Evolutionary conservation across 2,329 filamentous ascomycete genomes (phyloP).

Genomic region (Xylariaceae sp.): DNA sequence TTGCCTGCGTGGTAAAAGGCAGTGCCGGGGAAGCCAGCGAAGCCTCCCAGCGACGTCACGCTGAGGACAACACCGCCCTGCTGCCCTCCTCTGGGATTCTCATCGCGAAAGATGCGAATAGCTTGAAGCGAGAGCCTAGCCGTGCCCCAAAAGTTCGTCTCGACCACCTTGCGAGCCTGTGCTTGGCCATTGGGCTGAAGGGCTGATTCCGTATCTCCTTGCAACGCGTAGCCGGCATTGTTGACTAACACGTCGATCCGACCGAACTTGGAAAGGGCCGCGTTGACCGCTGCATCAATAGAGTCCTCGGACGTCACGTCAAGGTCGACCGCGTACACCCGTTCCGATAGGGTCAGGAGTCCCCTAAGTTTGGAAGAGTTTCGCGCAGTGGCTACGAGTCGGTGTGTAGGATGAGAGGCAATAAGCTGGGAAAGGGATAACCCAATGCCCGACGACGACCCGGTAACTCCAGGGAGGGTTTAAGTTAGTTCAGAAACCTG

Average conservation of each 20-base stretch:
- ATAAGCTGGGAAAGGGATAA: slow-evolving; percentile 29
- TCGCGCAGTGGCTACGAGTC: slow-evolving; percentile 40
- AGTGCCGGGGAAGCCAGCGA: slow-evolving; percentile 38
- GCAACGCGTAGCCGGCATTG: slow-evolving; percentile 37
- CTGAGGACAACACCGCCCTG: slow-evolving; percentile 57
- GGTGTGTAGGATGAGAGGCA: slow-evolving; percentile 24
- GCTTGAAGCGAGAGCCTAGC: slow-evolving; percentile 43
- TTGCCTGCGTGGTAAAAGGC: slow-evolving; percentile 47
- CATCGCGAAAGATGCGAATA: slow-evolving; percentile 43
- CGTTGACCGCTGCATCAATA: slow-evolving; percentile 40
- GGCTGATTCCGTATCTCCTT: slow-evolving; percentile 37
- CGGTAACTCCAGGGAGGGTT: too few species aligned
- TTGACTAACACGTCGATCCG: slow-evolving; percentile 40
- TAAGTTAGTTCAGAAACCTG: neutral
- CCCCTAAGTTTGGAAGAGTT: slow-evolving; percentile 48
- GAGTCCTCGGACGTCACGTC: slow-evolving; percentile 49
- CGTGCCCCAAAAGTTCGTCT: slow-evolving; percentile 49
- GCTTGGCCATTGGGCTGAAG: too few species aligned
- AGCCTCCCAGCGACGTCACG: slow-evolving; percentile 56
- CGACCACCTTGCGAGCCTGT: slow-evolving; percentile 41
- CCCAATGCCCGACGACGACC: slow-evolving; percentile 36
- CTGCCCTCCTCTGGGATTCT: slow-evolving; percentile 34
- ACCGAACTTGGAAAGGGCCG: slow-evolving; percentile 39
- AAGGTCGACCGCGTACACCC: slow-evolving; percentile 44
- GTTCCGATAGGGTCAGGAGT: too few species aligned